Evolutionary conservation across 352 stramenopile genomes (phyloP).

Genomic region (Globisporangium recalcitrans): DNA sequence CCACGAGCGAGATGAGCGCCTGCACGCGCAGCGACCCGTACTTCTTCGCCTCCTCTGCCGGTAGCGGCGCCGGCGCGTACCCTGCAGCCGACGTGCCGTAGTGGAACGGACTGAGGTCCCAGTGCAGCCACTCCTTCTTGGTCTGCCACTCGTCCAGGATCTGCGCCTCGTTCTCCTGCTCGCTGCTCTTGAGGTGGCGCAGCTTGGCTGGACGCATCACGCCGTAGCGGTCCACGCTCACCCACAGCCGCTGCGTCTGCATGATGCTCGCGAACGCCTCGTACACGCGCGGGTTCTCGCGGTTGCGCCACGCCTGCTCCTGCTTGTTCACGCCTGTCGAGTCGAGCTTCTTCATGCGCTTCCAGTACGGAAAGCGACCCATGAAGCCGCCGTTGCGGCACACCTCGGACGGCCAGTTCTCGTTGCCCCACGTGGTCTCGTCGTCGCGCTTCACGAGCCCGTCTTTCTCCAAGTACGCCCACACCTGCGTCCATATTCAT

Average conservation of each 20-base stretch:
- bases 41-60: conserved; percentile 10
- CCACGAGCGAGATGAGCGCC: conserved; percentile 33
- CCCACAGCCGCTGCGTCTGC: conserved; percentile 28
- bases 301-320: conserved; percentile 41
- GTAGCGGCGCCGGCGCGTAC: conserved; percentile 24
- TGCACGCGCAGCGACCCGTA: conserved; percentile 46
- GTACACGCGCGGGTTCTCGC: conserved; percentile 34
- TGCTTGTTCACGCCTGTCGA: conserved; percentile 35
- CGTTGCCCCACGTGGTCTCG: conserved; percentile 38
- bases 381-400: conserved; percentile 49
- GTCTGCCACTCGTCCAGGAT: conserved; percentile 36
- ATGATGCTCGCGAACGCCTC: conserved; percentile 33
- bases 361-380: conserved; percentile 44
- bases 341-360: conserved; percentile 52
- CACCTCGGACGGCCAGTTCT: conserved; percentile 39
- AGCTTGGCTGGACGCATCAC: conserved; percentile 36
- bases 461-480: conserved; percentile 40
- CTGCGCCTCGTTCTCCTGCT: conserved; percentile 25
- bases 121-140: conserved; percentile 50
- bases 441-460: conserved; percentile 34
- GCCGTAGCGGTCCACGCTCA: conserved; percentile 46
- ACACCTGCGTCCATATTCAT: conserved; percentile 18
- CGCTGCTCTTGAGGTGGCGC: conserved; percentile 18
- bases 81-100: conserved; percentile 40
- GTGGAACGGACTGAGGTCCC: conserved; percentile 48